Percentiles rank a stretch among this genome's conserved stretches.
Conservation (phyloP, 345 rosid species). For the Populus tremula region DNA sequence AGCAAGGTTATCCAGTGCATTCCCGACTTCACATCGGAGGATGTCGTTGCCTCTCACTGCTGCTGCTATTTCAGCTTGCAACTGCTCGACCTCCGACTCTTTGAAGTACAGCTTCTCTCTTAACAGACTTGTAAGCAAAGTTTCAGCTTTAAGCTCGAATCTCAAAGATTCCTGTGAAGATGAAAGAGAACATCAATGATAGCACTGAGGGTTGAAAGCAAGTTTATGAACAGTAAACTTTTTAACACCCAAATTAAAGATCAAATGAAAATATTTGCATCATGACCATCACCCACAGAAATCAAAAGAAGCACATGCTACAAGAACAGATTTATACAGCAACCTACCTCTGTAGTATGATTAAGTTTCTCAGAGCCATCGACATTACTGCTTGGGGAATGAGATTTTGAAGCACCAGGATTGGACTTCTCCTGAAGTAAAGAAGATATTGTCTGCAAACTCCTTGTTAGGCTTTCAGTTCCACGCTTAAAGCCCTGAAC, state of each 20-base stretch:
- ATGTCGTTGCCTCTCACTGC: conserved; percentile 79
- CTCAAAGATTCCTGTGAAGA: conserved; percentile 50
- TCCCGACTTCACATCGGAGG: conserved; percentile 66
- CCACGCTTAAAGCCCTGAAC: conserved; percentile 66
- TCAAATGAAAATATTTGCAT: neutral
- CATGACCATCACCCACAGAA: neutral
- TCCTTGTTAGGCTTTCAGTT: conserved; percentile 64
- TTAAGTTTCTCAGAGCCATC: conserved; percentile 32
- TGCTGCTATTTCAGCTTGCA: conserved; percentile 82
- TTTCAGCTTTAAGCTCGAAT: conserved; percentile 71
- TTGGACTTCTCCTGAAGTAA: conserved; percentile 65
- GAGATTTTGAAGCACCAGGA: conserved; percentile 39
- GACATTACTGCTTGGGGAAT: conserved; percentile 21
- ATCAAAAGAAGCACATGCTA: neutral
- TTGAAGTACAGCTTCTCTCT: conserved; percentile 81
- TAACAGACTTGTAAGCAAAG: conserved; percentile 61
- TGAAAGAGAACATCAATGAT: conserved; percentile 16
- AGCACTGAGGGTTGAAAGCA: neutral
- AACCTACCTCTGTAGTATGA: conserved; percentile 58
- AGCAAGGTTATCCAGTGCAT: conserved; percentile 65
- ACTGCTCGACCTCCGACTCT: conserved; percentile 79
- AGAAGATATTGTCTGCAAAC: conserved; percentile 63
- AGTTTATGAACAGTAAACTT: neutral
- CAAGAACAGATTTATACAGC: conserved; percentile 1
- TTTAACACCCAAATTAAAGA: neutral